These are phyloP conservation scores for Halophytophthora batemanensis DNA, from an alignment of 352 stramenopile genomes.

Conservation along the genomic window DNA sequence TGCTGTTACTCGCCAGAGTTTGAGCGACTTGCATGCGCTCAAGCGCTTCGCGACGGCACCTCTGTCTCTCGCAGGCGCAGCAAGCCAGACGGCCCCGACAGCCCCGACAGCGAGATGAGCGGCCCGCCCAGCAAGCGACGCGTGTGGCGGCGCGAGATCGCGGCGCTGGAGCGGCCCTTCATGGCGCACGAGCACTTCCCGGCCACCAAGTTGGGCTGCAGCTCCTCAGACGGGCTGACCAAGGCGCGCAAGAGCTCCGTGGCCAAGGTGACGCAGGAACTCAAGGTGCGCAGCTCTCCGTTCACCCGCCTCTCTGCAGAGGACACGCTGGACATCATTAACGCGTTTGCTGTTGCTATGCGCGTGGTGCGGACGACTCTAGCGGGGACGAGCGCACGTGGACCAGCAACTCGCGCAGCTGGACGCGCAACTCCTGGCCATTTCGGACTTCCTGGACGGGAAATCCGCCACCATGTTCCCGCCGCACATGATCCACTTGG, in stretches of 20 bases:
- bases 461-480: constrained; percentile 41
- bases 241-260: constrained; percentile 51
- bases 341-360: neutral
- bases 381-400: constrained; percentile 50
- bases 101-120: constrained; percentile 8
- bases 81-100: neutral
- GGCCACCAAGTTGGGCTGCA: constrained; percentile 51
- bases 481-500: constrained; percentile 23
- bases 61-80: neutral
- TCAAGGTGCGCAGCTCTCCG: constrained; percentile 38
- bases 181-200: constrained; percentile 67
- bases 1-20: too few species aligned
- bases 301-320: neutral
- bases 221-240: constrained; percentile 39
- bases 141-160: constrained; percentile 26
- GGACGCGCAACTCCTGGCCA: constrained; percentile 52
- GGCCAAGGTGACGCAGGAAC: constrained; percentile 54
- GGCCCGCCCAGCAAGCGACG: constrained; percentile 9
- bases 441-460: constrained; percentile 60
- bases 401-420: constrained; percentile 61
- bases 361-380: constrained; percentile 1
- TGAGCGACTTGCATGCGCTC: constrained; percentile 16
- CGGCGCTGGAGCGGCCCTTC: constrained; percentile 52
- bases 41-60: constrained; percentile 13
- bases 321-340: neutral